Conservation (phyloP, 257 asterid genomes). For the Misopates orontium region DNA sequence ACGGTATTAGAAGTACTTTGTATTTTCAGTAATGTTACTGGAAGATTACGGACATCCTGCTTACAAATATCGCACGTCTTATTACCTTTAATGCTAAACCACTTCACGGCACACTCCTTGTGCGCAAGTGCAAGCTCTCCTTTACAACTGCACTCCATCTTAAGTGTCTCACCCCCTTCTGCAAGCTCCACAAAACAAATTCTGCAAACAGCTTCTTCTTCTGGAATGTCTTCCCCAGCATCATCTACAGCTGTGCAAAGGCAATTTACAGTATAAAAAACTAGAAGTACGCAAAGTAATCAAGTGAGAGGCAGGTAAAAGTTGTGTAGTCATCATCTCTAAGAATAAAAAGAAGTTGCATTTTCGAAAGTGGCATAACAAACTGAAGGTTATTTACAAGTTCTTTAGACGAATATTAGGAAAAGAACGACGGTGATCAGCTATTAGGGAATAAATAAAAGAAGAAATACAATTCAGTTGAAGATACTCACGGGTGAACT, state of each 20-base stretch:
- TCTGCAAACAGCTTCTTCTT: constrained; percentile 98
- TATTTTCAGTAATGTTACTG: constrained; percentile 76
- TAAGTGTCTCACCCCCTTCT: constrained; percentile 92
- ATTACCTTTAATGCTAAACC: constrained; percentile 97
- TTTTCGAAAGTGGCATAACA: background rate
- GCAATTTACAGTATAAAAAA: constrained; percentile 5
- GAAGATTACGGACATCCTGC: constrained; percentile 89
- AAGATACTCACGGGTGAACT: background rate
- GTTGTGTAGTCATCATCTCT: background rate
- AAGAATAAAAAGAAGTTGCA: background rate
- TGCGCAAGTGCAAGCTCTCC: constrained; percentile 99
- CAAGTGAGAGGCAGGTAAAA: constrained; percentile 6
- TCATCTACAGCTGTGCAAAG: constrained; percentile 44
- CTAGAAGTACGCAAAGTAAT: constrained; percentile 9
- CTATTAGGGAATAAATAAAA: background rate
- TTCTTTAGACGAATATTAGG: background rate
- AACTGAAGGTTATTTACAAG: background rate
- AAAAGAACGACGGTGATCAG: background rate
- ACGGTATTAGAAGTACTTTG: constrained; percentile 61
- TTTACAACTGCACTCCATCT: constrained; percentile 97
- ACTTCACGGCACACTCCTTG: constrained; percentile 85
- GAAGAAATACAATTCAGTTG: background rate
- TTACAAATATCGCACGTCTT: constrained; percentile 90
- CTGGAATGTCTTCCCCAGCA: constrained; percentile 90
- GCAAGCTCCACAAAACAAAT: constrained; percentile 88